Percentiles rank a stretch among this genome's conserved stretches.
These are phyloP conservation scores for Eragrostis curvula DNA, from an alignment of 176 grass and related monocot species.

Conservation along the genomic window DNA sequence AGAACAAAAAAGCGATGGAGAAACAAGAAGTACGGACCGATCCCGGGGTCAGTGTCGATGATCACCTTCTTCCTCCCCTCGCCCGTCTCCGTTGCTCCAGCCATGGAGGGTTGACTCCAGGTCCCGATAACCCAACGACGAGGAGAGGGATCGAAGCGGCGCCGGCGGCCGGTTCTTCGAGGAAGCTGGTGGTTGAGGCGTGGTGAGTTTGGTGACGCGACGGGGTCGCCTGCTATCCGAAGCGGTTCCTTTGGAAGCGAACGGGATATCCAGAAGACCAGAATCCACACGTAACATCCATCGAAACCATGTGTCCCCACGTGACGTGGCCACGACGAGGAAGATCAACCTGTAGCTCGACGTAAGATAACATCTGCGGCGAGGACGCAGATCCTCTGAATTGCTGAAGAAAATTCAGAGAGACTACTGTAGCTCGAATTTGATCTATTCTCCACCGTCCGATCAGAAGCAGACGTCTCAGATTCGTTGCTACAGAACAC, in stretches of 20 bases:
- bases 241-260: background rate
- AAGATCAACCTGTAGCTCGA: no score
- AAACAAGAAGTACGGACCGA: constrained; percentile 44
- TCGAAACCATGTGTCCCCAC: background rate
- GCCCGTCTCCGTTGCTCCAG: background rate
- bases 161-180: background rate
- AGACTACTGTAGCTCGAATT: no score
- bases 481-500: no score
- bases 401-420: no score
- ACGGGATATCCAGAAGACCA: background rate
- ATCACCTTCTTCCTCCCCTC: constrained; percentile 65
- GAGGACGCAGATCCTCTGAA: no score
- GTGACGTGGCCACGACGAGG: no score
- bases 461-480: no score
- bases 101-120: background rate
- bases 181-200: background rate
- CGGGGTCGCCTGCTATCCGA: background rate
- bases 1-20: background rate
- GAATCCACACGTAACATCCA: background rate
- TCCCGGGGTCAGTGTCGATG: constrained; percentile 86
- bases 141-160: background rate
- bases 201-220: background rate
- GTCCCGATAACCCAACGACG: background rate
- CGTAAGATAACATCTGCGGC: no score
- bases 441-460: no score